Evolutionary conservation across 129 eudicot species (phyloP).

Genomic region (Calendula officinalis): DNA sequence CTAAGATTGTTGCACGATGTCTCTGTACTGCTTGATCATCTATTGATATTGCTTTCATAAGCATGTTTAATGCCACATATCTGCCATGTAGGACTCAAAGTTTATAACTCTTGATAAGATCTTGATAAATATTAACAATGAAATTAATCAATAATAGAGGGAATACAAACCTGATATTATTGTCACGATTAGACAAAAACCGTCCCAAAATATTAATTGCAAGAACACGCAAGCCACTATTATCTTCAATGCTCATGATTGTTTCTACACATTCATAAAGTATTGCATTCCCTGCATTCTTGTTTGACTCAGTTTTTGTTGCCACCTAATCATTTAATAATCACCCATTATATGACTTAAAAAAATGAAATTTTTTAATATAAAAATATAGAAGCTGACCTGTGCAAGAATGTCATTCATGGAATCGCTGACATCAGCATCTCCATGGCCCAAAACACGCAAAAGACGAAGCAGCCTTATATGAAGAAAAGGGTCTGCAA

Average conservation of each 20-base stretch:
- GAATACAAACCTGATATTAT: constrained; percentile 67
- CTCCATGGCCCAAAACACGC: too few relatives aligned
- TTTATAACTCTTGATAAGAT: too few relatives aligned
- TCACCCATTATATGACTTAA: not conserved
- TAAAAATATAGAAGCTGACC: constrained; percentile 43
- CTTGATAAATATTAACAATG: too few relatives aligned
- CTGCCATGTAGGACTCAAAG: constrained; percentile 13
- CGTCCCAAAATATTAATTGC: constrained; percentile 60
- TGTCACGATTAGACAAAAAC: constrained; percentile 68
- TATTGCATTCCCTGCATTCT: constrained; percentile 93
- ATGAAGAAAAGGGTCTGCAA: constrained; percentile 57
- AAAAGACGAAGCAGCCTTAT: too few relatives aligned
- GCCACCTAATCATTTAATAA: constrained; percentile 56
- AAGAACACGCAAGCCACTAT: constrained; percentile 88
- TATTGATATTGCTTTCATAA: constrained; percentile 74
- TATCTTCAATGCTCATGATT: not conserved
- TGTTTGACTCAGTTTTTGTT: constrained; percentile 91
- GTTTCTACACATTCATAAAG: constrained; percentile 42
- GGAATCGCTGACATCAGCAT: too few relatives aligned
- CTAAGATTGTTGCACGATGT: constrained; percentile 88
- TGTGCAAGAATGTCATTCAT: constrained; percentile 55
- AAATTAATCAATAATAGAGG: not conserved
- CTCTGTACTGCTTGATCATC: constrained; percentile 97
- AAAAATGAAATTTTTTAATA: too few relatives aligned
- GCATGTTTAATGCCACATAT: constrained; percentile 43